These are phyloP conservation scores for Metschnikowia cerradonensis DNA, from an alignment of 805 yeast genomes.

Conservation along the genomic window DNA sequence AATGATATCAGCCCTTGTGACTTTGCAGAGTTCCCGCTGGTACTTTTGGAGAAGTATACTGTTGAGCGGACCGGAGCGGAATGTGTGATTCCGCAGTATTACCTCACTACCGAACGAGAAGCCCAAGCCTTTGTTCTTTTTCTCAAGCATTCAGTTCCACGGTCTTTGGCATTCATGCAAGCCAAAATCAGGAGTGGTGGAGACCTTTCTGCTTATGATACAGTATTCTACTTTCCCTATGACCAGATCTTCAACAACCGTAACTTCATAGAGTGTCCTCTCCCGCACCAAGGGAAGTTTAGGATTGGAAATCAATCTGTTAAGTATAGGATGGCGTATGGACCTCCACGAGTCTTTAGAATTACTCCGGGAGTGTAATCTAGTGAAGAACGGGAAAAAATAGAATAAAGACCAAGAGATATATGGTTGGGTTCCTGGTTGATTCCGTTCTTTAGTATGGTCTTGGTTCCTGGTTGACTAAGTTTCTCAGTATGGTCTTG, in stretches of 20 bases:
- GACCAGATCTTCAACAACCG: background rate
- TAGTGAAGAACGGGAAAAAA: too few relatives aligned
- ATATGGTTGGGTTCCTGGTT: too few relatives aligned
- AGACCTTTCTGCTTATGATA: background rate
- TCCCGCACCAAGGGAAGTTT: too few relatives aligned
- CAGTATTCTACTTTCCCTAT: background rate
- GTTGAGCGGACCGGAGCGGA: slow-evolving; percentile 6
- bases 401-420: too few relatives aligned
- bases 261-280: background rate
- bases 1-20: slow-evolving; percentile 13
- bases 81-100: slow-evolving; percentile 11
- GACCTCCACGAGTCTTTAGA: too few relatives aligned
- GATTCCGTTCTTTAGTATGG: too few relatives aligned
- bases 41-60: slow-evolving; percentile 7
- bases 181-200: background rate
- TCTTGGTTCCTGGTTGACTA: too few relatives aligned
- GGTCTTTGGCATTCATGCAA: background rate
- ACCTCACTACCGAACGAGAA: slow-evolving; percentile 9
- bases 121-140: slow-evolving; percentile 2
- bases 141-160: background rate
- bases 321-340: too few relatives aligned
- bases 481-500: too few relatives aligned
- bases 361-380: too few relatives aligned
- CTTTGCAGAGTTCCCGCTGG: slow-evolving; percentile 9
- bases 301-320: too few relatives aligned